Base-by-base conservation (phyloP, 768 basidiomycete genomes). In the Mycena epipterygia region DNA sequence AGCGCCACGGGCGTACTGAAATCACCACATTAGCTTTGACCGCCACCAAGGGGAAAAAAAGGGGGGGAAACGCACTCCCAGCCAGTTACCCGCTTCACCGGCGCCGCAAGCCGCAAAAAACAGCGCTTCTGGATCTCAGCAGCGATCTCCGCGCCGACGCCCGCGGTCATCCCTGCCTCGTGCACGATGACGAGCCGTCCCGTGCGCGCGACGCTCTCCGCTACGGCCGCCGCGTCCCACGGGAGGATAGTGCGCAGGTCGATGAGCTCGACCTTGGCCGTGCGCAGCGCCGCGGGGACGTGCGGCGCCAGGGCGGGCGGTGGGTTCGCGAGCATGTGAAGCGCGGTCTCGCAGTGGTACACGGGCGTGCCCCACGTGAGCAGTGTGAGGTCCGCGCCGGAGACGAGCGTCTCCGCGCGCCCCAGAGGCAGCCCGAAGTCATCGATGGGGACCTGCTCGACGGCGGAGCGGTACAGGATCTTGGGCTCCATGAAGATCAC, bases 401-500 rank as follows among this genome's bases (percentile, higher is more conserved):
- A 78, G 1, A 86, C 80, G 13, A 98, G 87, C 11, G 87, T 87
- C 76, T 98, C 96, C 7, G 95, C 95, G 70, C 89, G 87, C 16
- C 90, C 91, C 5, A 98, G 86, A 0, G 96, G 95, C n/a, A 98
- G 85, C 62, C 88, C 84, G 76, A 86, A 98, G 78, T 97, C 96
- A 76, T 95, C 94, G 37, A 92, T 85, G 0, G 96, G 96, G 17
- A 98, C 97, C 81, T 98, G 95, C 78, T 98, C 96, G 42, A 97
- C 92, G 93, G 96, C 90, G 51, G 96, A 96, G 57, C 96, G 91
- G 79, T 98, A 98, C 17, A 98, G 83, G 65, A 97, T 89, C 83
- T 98, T 92, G 51, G 96, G 96, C 79, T 98, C 96, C 91, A 98
- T 95, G 80, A 98, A 95, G 49, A 98, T 89, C 17, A 96, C 94